Evolutionary conservation across 2,329 filamentous ascomycete genomes (phyloP).

Genomic region (Neocatenulostroma microsporum): DNA sequence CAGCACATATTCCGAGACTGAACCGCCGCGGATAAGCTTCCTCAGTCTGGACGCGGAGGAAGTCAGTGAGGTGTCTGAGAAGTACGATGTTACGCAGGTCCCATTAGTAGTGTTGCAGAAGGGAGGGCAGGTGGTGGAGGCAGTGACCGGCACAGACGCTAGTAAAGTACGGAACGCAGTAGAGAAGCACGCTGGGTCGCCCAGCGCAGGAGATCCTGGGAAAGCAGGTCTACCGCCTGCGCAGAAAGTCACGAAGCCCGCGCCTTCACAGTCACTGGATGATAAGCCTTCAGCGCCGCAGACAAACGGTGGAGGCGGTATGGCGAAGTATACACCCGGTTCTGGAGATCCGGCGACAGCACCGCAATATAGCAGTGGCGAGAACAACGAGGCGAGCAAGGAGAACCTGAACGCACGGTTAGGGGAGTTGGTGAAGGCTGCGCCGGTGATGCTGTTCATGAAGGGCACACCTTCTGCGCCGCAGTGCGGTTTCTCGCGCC

Average conservation of each 20-base stretch:
- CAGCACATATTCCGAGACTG: constrained; percentile 66
- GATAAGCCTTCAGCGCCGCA: constrained; percentile 25
- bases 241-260: constrained; percentile 39
- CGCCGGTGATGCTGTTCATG: constrained; percentile 97
- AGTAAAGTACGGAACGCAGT: constrained; percentile 77
- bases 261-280: constrained; percentile 26
- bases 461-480: constrained; percentile 95
- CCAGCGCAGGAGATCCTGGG: constrained; percentile 26
- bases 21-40: constrained; percentile 66
- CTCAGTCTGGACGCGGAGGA: constrained; percentile 91
- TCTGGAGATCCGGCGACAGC: constrained; percentile 38
- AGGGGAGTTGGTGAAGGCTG: constrained; percentile 68
- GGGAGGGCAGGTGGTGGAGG: constrained; percentile 68
- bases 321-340: constrained; percentile 40
- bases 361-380: constrained; percentile 38
- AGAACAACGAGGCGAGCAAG: constrained; percentile 54
- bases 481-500: constrained; percentile 93
- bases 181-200: constrained; percentile 59
- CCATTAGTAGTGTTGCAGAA: constrained; percentile 82
- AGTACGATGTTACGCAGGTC: constrained; percentile 89
- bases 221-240: constrained; percentile 34
- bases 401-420: constrained; percentile 89
- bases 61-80: constrained; percentile 80
- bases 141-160: constrained; percentile 82
- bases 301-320: constrained; percentile 27